These are phyloP conservation scores for Abrus pulchellus DNA, from an alignment of 306 rosid species.

Conservation along the genomic window DNA sequence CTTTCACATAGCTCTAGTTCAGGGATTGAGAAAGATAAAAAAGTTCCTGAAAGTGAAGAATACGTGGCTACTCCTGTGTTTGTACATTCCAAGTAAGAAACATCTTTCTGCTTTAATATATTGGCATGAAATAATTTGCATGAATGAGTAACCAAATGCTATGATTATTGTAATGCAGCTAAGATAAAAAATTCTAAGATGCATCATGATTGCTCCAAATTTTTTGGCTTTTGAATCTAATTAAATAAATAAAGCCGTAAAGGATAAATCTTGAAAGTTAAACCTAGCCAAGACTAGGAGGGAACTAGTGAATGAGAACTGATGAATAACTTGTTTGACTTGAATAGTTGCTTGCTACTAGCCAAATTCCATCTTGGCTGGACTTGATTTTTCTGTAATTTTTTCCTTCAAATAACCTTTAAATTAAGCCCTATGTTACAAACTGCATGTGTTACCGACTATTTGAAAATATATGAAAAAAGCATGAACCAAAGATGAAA, in stretches of 20 bases:
- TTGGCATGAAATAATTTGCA: constrained; percentile 1
- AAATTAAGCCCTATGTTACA: not conserved
- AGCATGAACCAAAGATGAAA: not conserved
- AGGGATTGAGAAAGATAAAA: constrained; percentile 67
- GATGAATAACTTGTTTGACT: constrained; percentile 22
- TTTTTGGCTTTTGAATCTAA: constrained; percentile 13
- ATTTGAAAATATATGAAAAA: constrained; percentile 24
- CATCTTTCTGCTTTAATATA: constrained; percentile 10
- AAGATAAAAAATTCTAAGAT: constrained; percentile 14
- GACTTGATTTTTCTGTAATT: not conserved
- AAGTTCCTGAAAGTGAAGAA: constrained; percentile 58
- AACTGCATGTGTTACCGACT: not conserved
- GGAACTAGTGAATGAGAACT: constrained; percentile 26
- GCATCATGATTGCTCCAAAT: constrained; percentile 29
- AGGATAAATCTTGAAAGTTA: constrained; percentile 7
- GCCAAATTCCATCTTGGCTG: constrained; percentile 21
- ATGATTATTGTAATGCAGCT: constrained; percentile 21
- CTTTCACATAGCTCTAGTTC: constrained; percentile 65
- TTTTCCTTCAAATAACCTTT: not conserved
- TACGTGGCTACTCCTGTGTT: constrained; percentile 83
- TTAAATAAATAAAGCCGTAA: not conserved
- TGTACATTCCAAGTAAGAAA: constrained; percentile 82
- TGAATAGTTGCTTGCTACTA: constrained; percentile 23
- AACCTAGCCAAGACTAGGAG: not conserved
- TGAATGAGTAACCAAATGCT: constrained; percentile 16